phyloP scores from a whole-genome alignment of 2,329 filamentous ascomycete species.

The Taxawa tesnikishii region DNA sequence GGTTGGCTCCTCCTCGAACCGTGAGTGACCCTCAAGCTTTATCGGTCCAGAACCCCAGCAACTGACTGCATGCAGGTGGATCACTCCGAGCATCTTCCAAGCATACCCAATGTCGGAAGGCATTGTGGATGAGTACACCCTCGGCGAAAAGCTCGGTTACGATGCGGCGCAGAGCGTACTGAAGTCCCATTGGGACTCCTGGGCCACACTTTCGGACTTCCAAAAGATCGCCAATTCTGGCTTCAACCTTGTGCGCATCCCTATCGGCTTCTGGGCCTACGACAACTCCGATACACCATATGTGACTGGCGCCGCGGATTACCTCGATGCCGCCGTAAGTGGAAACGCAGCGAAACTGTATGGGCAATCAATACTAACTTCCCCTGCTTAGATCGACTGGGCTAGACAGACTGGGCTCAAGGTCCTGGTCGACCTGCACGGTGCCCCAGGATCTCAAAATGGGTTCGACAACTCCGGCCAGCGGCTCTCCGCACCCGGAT shows the following conservation, averaged over 20 bases:
- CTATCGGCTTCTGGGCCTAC: slow-evolving; percentile 49
- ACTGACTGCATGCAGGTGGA: slow-evolving; percentile 37
- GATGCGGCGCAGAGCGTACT: slow-evolving; percentile 31
- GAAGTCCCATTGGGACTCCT: slow-evolving; percentile 39
- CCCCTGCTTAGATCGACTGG: slow-evolving; percentile 37
- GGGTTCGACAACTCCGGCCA: slow-evolving; percentile 52
- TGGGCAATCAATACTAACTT: neutral
- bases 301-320: slow-evolving; percentile 37
- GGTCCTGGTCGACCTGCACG: slow-evolving; percentile 49
- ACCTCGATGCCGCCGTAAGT: slow-evolving; percentile 36
- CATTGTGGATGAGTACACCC: slow-evolving; percentile 40
- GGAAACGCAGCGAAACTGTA: neutral
- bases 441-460: slow-evolving; percentile 44
- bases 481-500: slow-evolving; percentile 27
- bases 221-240: slow-evolving; percentile 43
- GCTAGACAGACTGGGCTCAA: slow-evolving; percentile 39
- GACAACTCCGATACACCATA: slow-evolving; percentile 38
- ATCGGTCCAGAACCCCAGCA: no score
- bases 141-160: slow-evolving; percentile 36
- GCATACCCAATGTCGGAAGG: slow-evolving; percentile 12
- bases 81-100: slow-evolving; percentile 45
- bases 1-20: slow-evolving; percentile 38
- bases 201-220: slow-evolving; percentile 39
- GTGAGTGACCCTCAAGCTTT: no score
- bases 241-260: slow-evolving; percentile 48